A percentile compares a stretch with the other conserved stretches of the same genome.
phyloP scores from a whole-genome alignment of 768 basidiomycete species.

The Termitomyces sp. region DNA sequence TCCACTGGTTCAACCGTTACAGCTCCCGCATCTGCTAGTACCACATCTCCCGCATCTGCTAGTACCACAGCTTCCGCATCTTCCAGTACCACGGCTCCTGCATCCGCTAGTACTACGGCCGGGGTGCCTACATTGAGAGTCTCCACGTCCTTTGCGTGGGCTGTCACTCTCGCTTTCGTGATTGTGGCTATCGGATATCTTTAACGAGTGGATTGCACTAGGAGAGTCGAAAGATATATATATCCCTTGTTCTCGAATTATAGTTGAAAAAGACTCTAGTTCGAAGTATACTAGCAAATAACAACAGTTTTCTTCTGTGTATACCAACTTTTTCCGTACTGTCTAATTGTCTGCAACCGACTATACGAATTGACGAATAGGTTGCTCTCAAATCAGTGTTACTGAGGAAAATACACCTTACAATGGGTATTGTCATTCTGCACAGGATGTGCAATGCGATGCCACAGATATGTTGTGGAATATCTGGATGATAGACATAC shows the following conservation, averaged over 20 bases:
- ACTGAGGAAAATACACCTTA: no score
- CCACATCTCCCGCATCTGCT: neutral
- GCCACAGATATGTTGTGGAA: no score
- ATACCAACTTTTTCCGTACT: no score
- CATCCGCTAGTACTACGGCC: neutral
- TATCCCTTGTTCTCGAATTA: neutral
- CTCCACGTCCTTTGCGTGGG: neutral
- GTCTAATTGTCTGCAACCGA: no score
- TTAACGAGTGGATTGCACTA: neutral
- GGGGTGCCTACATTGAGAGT: neutral
- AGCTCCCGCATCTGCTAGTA: neutral
- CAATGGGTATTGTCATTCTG: no score
- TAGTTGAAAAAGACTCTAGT: neutral
- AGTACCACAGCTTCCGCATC: neutral
- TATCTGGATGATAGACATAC: neutral
- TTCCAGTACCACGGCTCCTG: neutral
- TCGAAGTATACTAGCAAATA: no score
- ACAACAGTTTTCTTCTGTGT: no score
- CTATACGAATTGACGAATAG: no score
- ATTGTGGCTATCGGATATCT: neutral
- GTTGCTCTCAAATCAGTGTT: no score
- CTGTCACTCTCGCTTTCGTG: neutral
- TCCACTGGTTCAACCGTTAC: neutral
- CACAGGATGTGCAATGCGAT: no score
- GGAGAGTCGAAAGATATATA: neutral